Evolutionary conservation across 2,329 filamentous ascomycete genomes (phyloP), one percentile per base, ranked within the genome.

Genomic region (Xylariaceae sp.): DNA sequence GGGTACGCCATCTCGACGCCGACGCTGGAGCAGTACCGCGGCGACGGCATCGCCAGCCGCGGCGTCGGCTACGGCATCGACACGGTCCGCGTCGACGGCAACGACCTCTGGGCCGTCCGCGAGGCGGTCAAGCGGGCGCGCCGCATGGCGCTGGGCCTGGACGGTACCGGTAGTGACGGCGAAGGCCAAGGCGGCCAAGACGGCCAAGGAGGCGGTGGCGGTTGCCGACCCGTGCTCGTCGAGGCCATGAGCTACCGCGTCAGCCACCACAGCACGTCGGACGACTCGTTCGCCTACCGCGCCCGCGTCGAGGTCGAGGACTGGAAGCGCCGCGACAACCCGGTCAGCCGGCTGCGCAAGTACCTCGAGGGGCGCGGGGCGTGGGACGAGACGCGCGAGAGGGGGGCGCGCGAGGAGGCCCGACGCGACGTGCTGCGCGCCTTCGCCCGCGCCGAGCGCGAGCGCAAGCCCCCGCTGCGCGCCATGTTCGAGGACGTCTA

Each of bases 231-330:
- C 0, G 75, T 98, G 0, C 66, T 98, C 6, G 82, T 98, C 25
- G 92, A 98, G 62, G 88, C 88, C 36, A 94, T 98, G 85, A 90
- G 85, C 16, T 98, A 98, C 62, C 87, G 92, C n/a, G 89, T 96
- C 27, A 90, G 85, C 5, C 88, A 98, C 56, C 92, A 98, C 64
- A 94, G 87, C 60, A 98, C 92, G 1, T 92, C 84, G 1, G 92
- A 98, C 54, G 92, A 98, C 61, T 92, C 84, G 17, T 98, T 95
- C 52, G 92, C 92, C 1, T 98, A 98, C 64, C 83, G 92, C 7
- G 88, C 89, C 2, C 78, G 83, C 17, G 80, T 95, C 1, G 92
- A 98, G 54, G 92, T 98, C 59, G 87, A 94, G 55, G 86, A 94
- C 56, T 94, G 88, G 88, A 94, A 93, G 59, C 71, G 87, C 0